Percentiles rank a stretch among this genome's conserved stretches.
Evolutionary conservation across 768 basidiomycete genomes (phyloP).

Genomic region (Boletus reticuloceps): DNA sequence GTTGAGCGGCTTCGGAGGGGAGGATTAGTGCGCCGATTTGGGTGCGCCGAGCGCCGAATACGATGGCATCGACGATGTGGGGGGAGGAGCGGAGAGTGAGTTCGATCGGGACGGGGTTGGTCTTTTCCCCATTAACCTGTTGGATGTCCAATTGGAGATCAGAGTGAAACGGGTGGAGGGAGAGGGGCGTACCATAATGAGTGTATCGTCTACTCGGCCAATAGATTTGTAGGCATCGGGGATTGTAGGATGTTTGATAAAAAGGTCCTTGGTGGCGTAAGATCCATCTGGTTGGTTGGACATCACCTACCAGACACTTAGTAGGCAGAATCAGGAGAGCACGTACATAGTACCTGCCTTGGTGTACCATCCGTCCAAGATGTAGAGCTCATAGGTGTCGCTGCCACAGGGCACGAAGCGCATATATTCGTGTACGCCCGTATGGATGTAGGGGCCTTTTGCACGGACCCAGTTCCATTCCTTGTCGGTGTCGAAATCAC

Average conservation of each 20-base stretch:
- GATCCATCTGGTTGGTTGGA: constrained; percentile 49
- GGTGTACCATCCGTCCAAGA: constrained; percentile 50
- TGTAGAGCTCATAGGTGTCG: constrained; percentile 45
- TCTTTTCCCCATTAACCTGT: constrained; percentile 49
- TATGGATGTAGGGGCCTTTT: constrained; percentile 21
- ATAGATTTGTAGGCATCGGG: constrained; percentile 44
- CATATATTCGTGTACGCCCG: constrained; percentile 32
- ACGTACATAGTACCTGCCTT: constrained; percentile 35
- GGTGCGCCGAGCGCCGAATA: constrained; percentile 49
- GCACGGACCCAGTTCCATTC: constrained; percentile 53
- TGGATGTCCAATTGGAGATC: constrained; percentile 11
- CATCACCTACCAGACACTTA: constrained; percentile 18
- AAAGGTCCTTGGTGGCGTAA: constrained; percentile 56
- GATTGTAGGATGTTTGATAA: constrained; percentile 45
- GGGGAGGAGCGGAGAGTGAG: constrained; percentile 47
- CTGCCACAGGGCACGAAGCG: constrained; percentile 42
- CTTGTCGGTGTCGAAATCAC: constrained; percentile 49
- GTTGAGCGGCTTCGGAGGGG: constrained; percentile 40
- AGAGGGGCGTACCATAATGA: constrained; percentile 33
- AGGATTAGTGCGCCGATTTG: constrained; percentile 52
- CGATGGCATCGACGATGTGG: constrained; percentile 48
- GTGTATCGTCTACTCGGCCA: constrained; percentile 56
- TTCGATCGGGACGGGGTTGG: constrained; percentile 55
- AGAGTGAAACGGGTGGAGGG: too few species aligned
- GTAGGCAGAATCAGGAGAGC: not conserved